Percentiles rank a stretch among this genome's conserved stretches.
Conservation (phyloP, 129 eudicot genomes). For the Oenanthe sinensis region DNA sequence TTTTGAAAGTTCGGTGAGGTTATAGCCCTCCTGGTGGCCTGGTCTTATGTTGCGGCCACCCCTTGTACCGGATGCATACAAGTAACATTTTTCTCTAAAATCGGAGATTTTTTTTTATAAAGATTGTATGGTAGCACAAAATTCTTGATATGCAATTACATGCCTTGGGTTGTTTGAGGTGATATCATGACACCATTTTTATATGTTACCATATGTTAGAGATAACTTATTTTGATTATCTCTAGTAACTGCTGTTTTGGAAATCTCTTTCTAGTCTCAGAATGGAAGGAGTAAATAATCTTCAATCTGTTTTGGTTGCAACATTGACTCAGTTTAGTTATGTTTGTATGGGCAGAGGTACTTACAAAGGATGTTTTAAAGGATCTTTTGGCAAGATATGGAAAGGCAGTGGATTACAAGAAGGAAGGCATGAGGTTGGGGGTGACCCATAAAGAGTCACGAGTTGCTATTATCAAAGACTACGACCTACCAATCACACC, state of each 20-base stretch:
- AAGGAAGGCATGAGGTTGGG: constrained; percentile 63
- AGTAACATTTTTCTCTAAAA: too few species aligned
- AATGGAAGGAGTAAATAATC: background rate
- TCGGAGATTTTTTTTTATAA: too few species aligned
- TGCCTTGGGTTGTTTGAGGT: background rate
- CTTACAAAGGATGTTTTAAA: constrained; percentile 36
- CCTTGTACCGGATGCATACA: background rate
- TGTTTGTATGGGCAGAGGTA: constrained; percentile 30
- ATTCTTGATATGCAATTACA: background rate
- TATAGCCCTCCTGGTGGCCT: background rate
- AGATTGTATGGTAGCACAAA: background rate
- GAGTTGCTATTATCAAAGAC: constrained; percentile 47
- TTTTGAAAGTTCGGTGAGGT: background rate
- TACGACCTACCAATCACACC: constrained; percentile 68
- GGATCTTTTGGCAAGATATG: constrained; percentile 58
- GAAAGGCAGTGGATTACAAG: constrained; percentile 55
- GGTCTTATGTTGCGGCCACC: background rate
- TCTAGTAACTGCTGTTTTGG: background rate
- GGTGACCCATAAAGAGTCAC: constrained; percentile 40
- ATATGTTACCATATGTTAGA: background rate
- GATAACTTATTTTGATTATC: background rate
- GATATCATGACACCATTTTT: too few species aligned
- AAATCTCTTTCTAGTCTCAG: background rate
- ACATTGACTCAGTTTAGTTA: background rate
- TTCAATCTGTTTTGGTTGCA: too few species aligned